These are phyloP conservation scores for Penicillium canescens DNA, from an alignment of 495 filamentous ascomycete species.

Conservation along the genomic window DNA sequence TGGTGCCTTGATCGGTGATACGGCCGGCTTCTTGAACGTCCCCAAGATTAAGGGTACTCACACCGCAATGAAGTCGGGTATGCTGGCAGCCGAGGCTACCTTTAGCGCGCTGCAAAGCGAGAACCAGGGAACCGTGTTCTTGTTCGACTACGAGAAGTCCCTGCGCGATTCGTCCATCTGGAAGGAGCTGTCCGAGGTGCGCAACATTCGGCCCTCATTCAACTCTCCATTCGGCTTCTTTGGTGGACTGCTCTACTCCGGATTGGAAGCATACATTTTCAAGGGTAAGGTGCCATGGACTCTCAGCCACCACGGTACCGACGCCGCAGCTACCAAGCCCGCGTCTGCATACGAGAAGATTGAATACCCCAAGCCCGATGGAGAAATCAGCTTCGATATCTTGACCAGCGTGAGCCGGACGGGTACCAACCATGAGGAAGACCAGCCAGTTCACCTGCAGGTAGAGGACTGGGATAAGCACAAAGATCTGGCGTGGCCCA, in stretches of 20 bases:
- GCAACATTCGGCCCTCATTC: slow-evolving; percentile 97
- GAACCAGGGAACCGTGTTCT: slow-evolving; percentile 72
- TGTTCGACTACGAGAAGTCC: slow-evolving; percentile 91
- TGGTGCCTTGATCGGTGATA: slow-evolving; percentile 93
- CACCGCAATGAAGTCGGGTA: slow-evolving; percentile 95
- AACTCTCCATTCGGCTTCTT: slow-evolving; percentile 79
- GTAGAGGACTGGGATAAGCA: slow-evolving; percentile 95
- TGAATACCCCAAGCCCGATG: slow-evolving; percentile 95
- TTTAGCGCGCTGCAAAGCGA: slow-evolving; percentile 68
- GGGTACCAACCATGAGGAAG: slow-evolving; percentile 98
- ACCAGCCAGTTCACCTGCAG: slow-evolving; percentile 94
- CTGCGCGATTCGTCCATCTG: slow-evolving; percentile 88
- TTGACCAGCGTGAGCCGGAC: slow-evolving; percentile 90
- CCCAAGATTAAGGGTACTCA: slow-evolving; percentile 99
- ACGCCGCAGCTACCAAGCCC: slow-evolving; percentile 69
- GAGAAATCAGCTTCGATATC: slow-evolving; percentile 92
- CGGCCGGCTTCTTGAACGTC: slow-evolving; percentile 95
- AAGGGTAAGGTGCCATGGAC: slow-evolving; percentile 92
- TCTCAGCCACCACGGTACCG: slow-evolving; percentile 71
- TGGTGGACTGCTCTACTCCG: slow-evolving; percentile 91
- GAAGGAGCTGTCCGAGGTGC: slow-evolving; percentile 91
- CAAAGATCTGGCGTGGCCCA: slow-evolving; percentile 75
- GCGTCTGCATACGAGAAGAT: slow-evolving; percentile 84
- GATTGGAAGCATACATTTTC: slow-evolving; percentile 84
- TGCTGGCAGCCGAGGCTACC: slow-evolving; percentile 91